Conservation (phyloP, 768 basidiomycete species). For the Coprinopsis cinerea region DNA sequence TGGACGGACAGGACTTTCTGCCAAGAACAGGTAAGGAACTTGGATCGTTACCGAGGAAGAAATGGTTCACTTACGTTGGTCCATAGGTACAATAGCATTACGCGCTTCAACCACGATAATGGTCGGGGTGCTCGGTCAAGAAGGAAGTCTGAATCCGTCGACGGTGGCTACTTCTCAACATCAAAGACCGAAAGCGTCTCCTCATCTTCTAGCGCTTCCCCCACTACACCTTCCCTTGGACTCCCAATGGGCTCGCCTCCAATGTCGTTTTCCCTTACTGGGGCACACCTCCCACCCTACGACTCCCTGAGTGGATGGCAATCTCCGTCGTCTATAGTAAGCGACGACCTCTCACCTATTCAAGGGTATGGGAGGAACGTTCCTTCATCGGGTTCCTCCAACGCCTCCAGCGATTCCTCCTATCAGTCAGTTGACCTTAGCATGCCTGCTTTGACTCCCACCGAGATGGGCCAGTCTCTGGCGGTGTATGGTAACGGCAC, state of each 20-base stretch:
- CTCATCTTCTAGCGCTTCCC: constrained; percentile 35
- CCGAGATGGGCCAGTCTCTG: constrained; percentile 25
- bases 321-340: constrained; percentile 26
- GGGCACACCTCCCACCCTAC: constrained; percentile 2
- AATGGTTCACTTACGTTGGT: constrained; percentile 9
- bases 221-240: constrained; percentile 28
- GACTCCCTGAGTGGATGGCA: constrained; percentile 23
- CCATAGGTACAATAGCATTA: constrained; percentile 46
- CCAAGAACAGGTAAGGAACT: constrained; percentile 47
- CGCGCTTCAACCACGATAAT: constrained; percentile 38
- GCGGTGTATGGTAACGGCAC: constrained; percentile 8
- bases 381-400: constrained; percentile 21
- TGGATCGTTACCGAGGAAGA: background rate
- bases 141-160: constrained; percentile 32
- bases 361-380: constrained; percentile 18
- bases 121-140: constrained; percentile 29
- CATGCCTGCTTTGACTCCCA: constrained; percentile 24
- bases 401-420: constrained; percentile 22
- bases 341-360: constrained; percentile 25
- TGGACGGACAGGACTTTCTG: constrained; percentile 51
- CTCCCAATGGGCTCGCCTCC: constrained; percentile 16
- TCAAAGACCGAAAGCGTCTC: constrained; percentile 33
- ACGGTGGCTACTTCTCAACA: constrained; percentile 22
- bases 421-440: constrained; percentile 30
- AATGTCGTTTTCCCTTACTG: constrained; percentile 11